Evolutionary conservation across 1,284 basidiomycete genomes (phyloP).

Genomic region (Phlebopus sp.): DNA sequence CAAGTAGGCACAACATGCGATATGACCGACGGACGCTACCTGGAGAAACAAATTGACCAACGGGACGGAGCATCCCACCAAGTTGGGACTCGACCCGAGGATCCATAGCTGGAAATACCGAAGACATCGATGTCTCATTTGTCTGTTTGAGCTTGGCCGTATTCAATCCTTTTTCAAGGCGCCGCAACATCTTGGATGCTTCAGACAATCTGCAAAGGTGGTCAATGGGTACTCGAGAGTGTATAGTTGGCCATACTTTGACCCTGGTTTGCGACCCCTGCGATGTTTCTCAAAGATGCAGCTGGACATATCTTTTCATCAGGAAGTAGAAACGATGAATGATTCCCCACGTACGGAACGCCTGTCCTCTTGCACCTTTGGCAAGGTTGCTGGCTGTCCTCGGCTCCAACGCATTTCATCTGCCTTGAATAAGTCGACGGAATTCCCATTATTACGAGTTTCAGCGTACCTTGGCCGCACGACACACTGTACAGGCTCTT

Average conservation of each 20-base stretch:
- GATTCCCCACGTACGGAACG: conserved; percentile 52
- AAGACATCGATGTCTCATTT: conserved; percentile 30
- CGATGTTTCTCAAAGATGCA: conserved; percentile 84
- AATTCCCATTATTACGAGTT: conserved; percentile 13
- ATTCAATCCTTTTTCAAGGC: conserved; percentile 78
- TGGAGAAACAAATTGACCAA: conserved; percentile 35
- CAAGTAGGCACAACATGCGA: not conserved
- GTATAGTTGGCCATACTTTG: conserved; percentile 54
- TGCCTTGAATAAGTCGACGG: conserved; percentile 31
- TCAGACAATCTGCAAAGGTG: conserved; percentile 62
- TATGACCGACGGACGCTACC: conserved; percentile 34
- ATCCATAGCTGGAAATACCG: conserved; percentile 32
- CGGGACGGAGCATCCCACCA: conserved; percentile 29
- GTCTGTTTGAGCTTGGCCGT: conserved; percentile 64
- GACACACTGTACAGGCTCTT: conserved; percentile 77
- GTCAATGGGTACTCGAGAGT: conserved; percentile 10
- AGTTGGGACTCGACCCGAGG: conserved; percentile 32
- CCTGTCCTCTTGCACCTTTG: conserved; percentile 78
- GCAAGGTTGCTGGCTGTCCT: conserved; percentile 72
- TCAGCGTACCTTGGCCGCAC: conserved; percentile 66
- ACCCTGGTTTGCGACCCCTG: conserved; percentile 82
- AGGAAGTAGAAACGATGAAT: conserved; percentile 15
- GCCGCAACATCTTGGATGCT: conserved; percentile 81
- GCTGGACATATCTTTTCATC: conserved; percentile 38
- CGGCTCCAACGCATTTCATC: conserved; percentile 88